Conservation (phyloP, 2,329 filamentous ascomycete genomes). For the Metarhizium guizhouense region DNA sequence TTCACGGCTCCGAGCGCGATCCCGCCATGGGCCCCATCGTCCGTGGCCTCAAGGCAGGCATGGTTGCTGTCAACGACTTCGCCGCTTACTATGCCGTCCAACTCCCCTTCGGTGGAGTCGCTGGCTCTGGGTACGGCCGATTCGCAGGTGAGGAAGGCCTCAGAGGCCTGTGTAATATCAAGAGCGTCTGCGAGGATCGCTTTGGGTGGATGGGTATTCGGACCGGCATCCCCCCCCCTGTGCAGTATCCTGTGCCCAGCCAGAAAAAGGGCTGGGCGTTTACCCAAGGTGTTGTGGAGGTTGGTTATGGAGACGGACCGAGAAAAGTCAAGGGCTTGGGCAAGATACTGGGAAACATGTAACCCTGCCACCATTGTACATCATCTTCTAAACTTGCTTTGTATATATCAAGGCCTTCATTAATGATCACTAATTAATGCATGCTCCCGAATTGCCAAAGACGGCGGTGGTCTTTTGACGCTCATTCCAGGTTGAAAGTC, state of each 20-base stretch:
- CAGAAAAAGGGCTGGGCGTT: constrained; percentile 58
- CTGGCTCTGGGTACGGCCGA: constrained; percentile 81
- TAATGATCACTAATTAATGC: neutral
- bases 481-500: too few relatives aligned
- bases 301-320: constrained; percentile 43
- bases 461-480: neutral
- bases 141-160: constrained; percentile 90
- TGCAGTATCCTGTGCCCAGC: constrained; percentile 71
- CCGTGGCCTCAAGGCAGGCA: constrained; percentile 64
- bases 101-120: constrained; percentile 86
- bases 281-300: constrained; percentile 48
- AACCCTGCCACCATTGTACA: constrained; percentile 1
- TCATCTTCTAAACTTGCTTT: neutral
- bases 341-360: constrained; percentile 35
- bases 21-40: constrained; percentile 57
- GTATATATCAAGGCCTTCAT: neutral
- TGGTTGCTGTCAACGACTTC: constrained; percentile 95
- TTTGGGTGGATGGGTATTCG: constrained; percentile 50
- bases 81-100: constrained; percentile 89
- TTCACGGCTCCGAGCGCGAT: constrained; percentile 64
- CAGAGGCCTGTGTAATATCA: constrained; percentile 74
- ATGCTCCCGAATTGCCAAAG: neutral
- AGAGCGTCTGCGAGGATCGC: constrained; percentile 75
- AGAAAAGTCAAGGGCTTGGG: constrained; percentile 31
- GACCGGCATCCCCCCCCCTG: constrained; percentile 70